phyloP scores from a whole-genome alignment of 768 basidiomycete species.

The Vararia minispora region DNA sequence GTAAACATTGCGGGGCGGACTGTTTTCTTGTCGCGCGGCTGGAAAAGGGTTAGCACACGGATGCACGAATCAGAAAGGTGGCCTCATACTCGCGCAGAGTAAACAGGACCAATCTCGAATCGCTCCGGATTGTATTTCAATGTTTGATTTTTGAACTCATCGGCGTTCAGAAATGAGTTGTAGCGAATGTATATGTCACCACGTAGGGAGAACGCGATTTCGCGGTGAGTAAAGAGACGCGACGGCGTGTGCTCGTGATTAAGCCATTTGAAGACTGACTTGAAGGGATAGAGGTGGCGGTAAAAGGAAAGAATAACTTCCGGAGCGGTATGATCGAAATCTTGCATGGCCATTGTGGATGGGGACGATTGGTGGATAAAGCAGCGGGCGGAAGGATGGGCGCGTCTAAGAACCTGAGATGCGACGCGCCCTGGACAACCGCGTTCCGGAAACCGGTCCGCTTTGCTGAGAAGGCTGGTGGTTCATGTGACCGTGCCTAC shows the following conservation, averaged over 20 bases:
- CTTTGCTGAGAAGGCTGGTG: too few species aligned
- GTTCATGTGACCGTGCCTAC: too few species aligned
- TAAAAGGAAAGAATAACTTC: slow-evolving; percentile 77
- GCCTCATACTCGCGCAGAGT: slow-evolving; percentile 67
- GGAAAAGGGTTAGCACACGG: slow-evolving; percentile 3
- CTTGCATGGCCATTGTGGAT: slow-evolving; percentile 9
- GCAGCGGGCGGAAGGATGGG: too few species aligned
- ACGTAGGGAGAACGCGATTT: slow-evolving; percentile 88
- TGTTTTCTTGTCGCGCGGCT: slow-evolving; percentile 89
- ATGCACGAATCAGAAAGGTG: background rate
- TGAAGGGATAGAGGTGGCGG: slow-evolving; percentile 86
- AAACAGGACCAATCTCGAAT: slow-evolving; percentile 96
- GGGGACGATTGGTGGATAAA: background rate
- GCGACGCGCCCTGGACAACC: background rate
- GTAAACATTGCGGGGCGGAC: slow-evolving; percentile 56
- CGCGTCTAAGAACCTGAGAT: background rate
- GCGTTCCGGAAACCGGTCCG: too few species aligned
- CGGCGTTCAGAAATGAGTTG: slow-evolving; percentile 75
- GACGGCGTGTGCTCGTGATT: slow-evolving; percentile 81
- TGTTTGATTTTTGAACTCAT: slow-evolving; percentile 89
- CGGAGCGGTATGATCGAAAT: slow-evolving; percentile 26
- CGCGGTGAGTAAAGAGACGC: slow-evolving; percentile 82
- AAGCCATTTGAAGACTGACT: slow-evolving; percentile 88
- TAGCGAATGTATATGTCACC: slow-evolving; percentile 93
- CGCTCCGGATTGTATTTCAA: slow-evolving; percentile 78